Evolutionary conservation across 768 basidiomycete species (phyloP), one percentile per base, ranked within the genome.

Genomic region (Podaxis sp.): DNA sequence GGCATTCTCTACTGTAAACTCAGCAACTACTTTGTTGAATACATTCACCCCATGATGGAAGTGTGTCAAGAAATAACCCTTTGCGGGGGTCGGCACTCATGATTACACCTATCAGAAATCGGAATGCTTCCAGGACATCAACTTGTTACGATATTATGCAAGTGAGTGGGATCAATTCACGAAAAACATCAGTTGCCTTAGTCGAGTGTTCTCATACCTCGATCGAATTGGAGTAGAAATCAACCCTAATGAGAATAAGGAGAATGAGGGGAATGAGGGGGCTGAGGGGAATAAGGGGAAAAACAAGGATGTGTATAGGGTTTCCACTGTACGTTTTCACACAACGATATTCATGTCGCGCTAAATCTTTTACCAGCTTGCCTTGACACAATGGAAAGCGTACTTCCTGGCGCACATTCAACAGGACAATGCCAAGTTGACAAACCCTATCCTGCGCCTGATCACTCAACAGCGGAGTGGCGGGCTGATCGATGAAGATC

Each of bases 211-310:
- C 80, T 92, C 92, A 12, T 98, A 98, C 77, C 85, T 98, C 63
- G 98, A 98, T 75, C 91, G 96, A 29, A 94, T 97, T 74, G 98
- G 96, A 96, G 96, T 99, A 54, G 98, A 97, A 77, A 86, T 97
- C 60, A 96, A 98, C 73, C 88, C 96, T 72, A 96, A 98, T 68
- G 97, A 98, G 72, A 96, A 97, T 17, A 86, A 96, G 72, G 29
- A 33, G 29, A 33, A 33, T 33, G 6, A 33, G 8, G 29, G 0
- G 29, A 33, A 33, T 29, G 8, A 29, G 7, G 29, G 29, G 1
- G 2, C 7, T 29, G 29, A 29, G 29, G 29, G 7, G 29, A 8
- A 1, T 72, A 96, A 98, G 68, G 96, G 98, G 72, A 96, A 96
- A n/a, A 86, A 95, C 72, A 97, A 95, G 76, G 89, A 89, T 38